phyloP scores from a whole-genome alignment of 2,329 filamentous ascomycete species.

The Trichophyton verrucosum region DNA sequence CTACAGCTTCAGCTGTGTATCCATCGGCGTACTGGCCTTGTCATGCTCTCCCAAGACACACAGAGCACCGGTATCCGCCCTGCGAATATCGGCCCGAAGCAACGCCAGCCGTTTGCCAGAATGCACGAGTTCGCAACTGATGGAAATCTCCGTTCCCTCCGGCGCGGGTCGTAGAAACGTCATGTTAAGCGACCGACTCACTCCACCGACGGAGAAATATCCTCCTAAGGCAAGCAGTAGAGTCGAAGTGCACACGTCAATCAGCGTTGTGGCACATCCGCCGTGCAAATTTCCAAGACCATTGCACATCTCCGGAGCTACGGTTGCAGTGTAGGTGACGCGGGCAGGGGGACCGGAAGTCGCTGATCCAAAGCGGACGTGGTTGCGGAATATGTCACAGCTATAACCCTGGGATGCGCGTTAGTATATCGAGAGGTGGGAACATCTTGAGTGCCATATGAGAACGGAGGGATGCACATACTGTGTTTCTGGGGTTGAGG shows the following conservation, averaged over 20 bases:
- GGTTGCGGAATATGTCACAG: constrained; percentile 18
- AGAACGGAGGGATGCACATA: background rate
- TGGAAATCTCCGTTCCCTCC: constrained; percentile 37
- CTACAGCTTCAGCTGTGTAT: constrained; percentile 12
- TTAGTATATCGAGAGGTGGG: background rate
- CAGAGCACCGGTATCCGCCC: constrained; percentile 41
- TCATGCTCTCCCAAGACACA: constrained; percentile 51
- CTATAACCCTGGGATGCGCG: constrained; percentile 20
- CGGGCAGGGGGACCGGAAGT: constrained; percentile 23
- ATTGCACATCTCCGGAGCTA: constrained; percentile 85
- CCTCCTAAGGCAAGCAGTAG: constrained; percentile 48
- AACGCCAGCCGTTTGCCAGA: constrained; percentile 44
- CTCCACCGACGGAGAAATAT: constrained; percentile 50
- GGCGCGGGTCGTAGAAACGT: constrained; percentile 55
- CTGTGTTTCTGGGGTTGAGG: background rate
- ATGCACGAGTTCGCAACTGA: constrained; percentile 48
- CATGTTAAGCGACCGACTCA: constrained; percentile 53
- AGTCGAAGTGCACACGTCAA: constrained; percentile 49
- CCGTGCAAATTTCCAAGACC: constrained; percentile 81
- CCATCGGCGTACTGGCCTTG: constrained; percentile 43
- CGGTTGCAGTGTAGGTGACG: constrained; percentile 34
- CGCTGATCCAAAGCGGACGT: constrained; percentile 30
- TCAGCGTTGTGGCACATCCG: constrained; percentile 58
- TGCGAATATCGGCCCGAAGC: constrained; percentile 44
- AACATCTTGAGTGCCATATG: background rate